Evolutionary conservation across 345 rosid genomes (phyloP).

Genomic region (Syzygium aromaticum): DNA sequence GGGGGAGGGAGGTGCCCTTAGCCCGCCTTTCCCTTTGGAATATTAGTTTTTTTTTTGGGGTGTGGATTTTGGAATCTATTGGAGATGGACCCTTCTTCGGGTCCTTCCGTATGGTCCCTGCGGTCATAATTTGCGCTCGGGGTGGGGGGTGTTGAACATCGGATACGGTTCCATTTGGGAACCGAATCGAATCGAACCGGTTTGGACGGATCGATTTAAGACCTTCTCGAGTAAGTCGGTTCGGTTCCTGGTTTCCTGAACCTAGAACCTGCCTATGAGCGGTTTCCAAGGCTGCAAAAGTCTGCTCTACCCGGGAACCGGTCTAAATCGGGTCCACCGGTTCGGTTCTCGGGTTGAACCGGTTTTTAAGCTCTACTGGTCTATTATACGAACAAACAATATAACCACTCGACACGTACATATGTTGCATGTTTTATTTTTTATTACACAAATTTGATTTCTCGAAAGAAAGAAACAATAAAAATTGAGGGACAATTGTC

Average conservation of each 20-base stretch:
- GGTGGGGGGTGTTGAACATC: no score
- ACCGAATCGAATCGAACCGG: accelerated
- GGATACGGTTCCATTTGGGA: accelerated
- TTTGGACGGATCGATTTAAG: background rate
- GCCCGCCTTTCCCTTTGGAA: background rate
- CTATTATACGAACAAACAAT: background rate
- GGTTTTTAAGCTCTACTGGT: background rate
- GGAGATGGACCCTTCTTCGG: background rate
- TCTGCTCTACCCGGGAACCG: accelerated
- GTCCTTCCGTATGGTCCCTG: background rate
- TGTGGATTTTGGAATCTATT: background rate
- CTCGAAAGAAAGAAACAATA: no score
- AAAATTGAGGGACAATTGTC: no score
- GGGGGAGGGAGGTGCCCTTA: background rate
- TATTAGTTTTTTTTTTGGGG: background rate
- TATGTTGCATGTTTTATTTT: no score
- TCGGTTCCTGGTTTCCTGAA: accelerated
- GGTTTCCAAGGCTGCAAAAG: accelerated
- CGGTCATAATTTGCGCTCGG: background rate
- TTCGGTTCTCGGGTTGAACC: accelerated
- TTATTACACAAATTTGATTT: no score
- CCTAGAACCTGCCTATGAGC: background rate
- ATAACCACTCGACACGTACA: background rate
- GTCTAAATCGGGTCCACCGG: accelerated
- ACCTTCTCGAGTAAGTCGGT: no score